Base-by-base conservation (phyloP, 208 protist genomes). In the Borovskyia barvae region DNA sequence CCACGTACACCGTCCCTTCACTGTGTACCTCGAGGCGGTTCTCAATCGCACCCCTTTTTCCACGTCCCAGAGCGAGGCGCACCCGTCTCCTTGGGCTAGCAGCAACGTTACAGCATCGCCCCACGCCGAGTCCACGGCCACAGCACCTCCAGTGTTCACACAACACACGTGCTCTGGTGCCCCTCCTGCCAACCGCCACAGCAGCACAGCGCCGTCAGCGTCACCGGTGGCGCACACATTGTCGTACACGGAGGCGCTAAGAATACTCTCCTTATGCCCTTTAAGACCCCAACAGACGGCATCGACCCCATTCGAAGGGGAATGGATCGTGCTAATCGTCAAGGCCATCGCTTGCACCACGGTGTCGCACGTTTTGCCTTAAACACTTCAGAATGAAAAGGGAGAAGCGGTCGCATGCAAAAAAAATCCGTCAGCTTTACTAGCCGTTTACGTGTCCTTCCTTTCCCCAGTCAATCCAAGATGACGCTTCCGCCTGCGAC, bases 71-170 rank as follows among this genome's bases (percentile, higher is more conserved):
- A 94, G 40, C 1, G 56, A 69, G 12, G 87, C 72, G 2, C 46
- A 72, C 2, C 74, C 77, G 57, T 94, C 80, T 2, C 85, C 88
- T 40, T 92, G 85, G 20, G 88, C 85, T 25, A 66, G 61, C 19
- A 77, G 78, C 35, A 94, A 68, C 33, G 49, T 50, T 5, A 45
- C 57, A 17, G 54, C 49, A 20, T 26, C 48, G n/a, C 75, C 53
- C 68, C 90, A 91, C 25, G 64, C 62, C 3, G 65, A 42, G 53
- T 89, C 80, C 15, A 89, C 20, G 26, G 80, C 73, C 7, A 77
- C 80, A 20, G 84, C 81, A 19, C 88, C 84, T 4, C 71, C 74
- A 1, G 76, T 89, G 25, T 33, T 41, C 49, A 94, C 55, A 28
- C 66, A 64, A 36, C 80, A 78, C 32, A 89, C 82, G 61, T 92